Conservation (phyloP, 1,139 yeast genomes). For the Kodamaea alishanica region DNA sequence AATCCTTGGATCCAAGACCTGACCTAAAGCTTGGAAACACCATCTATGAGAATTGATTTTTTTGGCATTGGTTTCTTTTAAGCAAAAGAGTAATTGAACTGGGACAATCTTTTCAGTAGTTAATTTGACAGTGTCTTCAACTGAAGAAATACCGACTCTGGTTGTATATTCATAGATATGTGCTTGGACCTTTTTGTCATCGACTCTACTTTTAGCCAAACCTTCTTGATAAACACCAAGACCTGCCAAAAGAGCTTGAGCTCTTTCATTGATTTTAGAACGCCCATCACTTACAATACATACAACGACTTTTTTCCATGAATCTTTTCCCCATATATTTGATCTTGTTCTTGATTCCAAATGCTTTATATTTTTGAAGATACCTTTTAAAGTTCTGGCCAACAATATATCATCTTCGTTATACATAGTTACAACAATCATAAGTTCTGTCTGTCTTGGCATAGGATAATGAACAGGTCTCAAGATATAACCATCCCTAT, state of each 20-base stretch:
- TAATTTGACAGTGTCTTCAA: conserved; percentile 45
- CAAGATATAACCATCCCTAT: conserved; percentile 42
- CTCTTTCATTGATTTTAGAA: conserved; percentile 45
- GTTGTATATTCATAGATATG: conserved; percentile 49
- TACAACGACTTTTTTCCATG: conserved; percentile 49
- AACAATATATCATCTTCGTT: conserved; percentile 47
- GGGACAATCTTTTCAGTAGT: conserved; percentile 50
- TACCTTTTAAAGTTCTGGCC: conserved; percentile 47
- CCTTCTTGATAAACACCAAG: conserved; percentile 51
- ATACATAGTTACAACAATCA: conserved; percentile 49
- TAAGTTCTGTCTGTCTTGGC: conserved; percentile 44
- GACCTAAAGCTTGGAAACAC: conserved; percentile 50
- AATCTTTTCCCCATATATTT: conserved; percentile 46
- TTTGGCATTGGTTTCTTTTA: conserved; percentile 46
- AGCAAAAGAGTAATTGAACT: conserved; percentile 44
- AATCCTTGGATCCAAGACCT: conserved; percentile 41
- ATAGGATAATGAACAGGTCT: conserved; percentile 47
- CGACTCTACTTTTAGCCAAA: conserved; percentile 45
- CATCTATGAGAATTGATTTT: conserved; percentile 50
- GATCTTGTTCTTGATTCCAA: conserved; percentile 43
- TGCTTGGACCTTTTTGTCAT: conserved; percentile 45
- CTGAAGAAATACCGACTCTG: conserved; percentile 45
- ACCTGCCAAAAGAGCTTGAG: conserved; percentile 47
- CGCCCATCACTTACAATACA: conserved; percentile 49
- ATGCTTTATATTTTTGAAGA: conserved; percentile 46